Percentiles rank a stretch among this genome's conserved stretches.
Evolutionary conservation across 805 yeast genomes (phyloP).

Genomic region (Metschnikowia amazonensis): DNA sequence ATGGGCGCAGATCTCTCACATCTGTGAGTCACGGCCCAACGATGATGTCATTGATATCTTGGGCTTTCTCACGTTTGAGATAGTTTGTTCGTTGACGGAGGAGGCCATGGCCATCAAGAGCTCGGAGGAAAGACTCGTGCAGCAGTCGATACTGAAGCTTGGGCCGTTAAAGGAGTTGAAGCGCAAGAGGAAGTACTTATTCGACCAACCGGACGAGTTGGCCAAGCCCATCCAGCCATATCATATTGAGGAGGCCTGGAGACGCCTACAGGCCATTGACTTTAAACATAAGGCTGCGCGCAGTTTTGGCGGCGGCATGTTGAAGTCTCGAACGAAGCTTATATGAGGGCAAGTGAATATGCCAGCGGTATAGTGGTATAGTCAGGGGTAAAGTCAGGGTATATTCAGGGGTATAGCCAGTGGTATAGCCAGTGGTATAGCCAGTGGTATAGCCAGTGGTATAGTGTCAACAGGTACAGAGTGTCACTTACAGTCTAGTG

Average conservation of each 20-base stretch:
- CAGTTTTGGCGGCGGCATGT: slow-evolving; percentile 68
- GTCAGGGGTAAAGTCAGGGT: too few species aligned
- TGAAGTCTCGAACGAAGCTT: slow-evolving; percentile 49
- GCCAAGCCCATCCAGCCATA: slow-evolving; percentile 72
- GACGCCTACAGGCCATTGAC: slow-evolving; percentile 60
- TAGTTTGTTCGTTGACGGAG: slow-evolving; percentile 92
- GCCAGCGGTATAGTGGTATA: too few species aligned
- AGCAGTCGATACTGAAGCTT: slow-evolving; percentile 21
- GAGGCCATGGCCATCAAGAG: slow-evolving; percentile 79
- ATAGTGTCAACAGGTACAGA: too few species aligned
- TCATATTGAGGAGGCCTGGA: slow-evolving; percentile 88
- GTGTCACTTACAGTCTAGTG: too few species aligned
- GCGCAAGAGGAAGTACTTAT: slow-evolving; percentile 51
- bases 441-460: too few species aligned
- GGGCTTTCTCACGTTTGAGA: slow-evolving; percentile 93
- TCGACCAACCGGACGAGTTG: slow-evolving; percentile 85
- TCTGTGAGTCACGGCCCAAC: slow-evolving; percentile 87
- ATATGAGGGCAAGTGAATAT: too few species aligned
- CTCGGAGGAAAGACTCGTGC: slow-evolving; percentile 50
- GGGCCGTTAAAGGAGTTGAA: slow-evolving; percentile 26
- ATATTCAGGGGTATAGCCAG: too few species aligned
- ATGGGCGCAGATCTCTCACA: slow-evolving; percentile 85
- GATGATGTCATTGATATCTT: slow-evolving; percentile 95
- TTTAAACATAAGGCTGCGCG: slow-evolving; percentile 61
- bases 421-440: too few species aligned